These are phyloP conservation scores for Periglandula ipomoeae DNA, from an alignment of 2,329 filamentous ascomycete species.

Conservation along the genomic window DNA sequence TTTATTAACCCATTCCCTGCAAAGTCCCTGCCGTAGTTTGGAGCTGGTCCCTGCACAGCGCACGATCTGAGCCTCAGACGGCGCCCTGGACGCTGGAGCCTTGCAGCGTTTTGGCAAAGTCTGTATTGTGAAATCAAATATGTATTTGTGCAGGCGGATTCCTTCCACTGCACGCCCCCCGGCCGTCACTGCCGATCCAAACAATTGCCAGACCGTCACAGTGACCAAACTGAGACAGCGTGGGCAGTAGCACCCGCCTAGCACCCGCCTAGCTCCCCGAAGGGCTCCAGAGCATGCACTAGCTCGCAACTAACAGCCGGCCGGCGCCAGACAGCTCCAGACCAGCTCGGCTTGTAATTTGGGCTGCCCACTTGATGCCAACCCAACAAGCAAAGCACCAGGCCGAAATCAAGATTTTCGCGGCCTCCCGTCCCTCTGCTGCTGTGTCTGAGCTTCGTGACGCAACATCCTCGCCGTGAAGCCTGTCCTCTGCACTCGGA, in stretches of 20 bases:
- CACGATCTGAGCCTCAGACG: too few species aligned
- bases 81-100: too few species aligned
- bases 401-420: neutral
- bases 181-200: neutral
- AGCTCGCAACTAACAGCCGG: constrained; percentile 1
- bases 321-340: neutral
- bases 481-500: neutral
- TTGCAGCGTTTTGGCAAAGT: too few species aligned
- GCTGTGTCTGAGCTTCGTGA: neutral
- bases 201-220: neutral
- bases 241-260: too few species aligned
- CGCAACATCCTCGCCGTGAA: neutral
- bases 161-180: neutral
- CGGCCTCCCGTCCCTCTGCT: neutral
- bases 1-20: too few species aligned
- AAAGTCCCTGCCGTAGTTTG: neutral
- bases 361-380: neutral
- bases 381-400: too few species aligned
- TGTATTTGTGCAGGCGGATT: neutral
- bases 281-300: neutral
- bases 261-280: neutral
- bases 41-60: neutral
- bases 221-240: neutral
- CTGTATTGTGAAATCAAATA: too few species aligned
- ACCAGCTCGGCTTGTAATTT: neutral